Evolutionary conservation across 78 protist species (phyloP), one percentile per base, ranked within the genome.

Genomic region (Dictyostelium discoideum): DNA sequence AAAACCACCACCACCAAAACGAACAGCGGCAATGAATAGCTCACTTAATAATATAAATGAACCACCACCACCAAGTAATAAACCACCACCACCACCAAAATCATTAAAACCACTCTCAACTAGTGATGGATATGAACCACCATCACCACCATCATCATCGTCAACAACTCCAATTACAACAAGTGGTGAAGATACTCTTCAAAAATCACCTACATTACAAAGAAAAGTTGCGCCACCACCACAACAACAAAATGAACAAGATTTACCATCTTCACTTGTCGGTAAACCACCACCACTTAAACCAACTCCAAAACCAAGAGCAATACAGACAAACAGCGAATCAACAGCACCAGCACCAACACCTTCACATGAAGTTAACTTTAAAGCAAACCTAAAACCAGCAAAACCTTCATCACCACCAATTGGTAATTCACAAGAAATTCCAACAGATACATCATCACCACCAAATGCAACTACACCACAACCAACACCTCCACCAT

Each of bases 1-100:
- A 29, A 46, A 86, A 77, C 85, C 65, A 39, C 65, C 92, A 72
- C 57, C 83, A 44, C 84, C 92, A 72, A 72, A 86, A 11, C 46
- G 63, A 79, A 79, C 84, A 14, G 18, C 84, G 22, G 48, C 84
- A 79, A 44, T 37, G 37, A 44, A 39, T n/a, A 40, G 1, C 44
- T 18, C 84, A 78, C 24, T 76, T n/a, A 69, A 37, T 40, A 39
- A 20, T 20, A 18, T n/a, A n/a, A n/a, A 37, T 29, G 76, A 73
- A 50, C 29, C 85, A 50, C 86, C 85, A 48, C 60, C 85, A 80
- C 74, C 39, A 82, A 50, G 20, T 6, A 24, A 32, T 29, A 29
- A 29, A 10, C 46, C 54, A 3, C 82, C 90, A 40, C 26, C 54
- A 60, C 42, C 84, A 40, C 77, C 92, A 73, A 60, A 16, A 50